Conservation (phyloP, 139 green algal genomes). For the Closterium sp. region DNA sequence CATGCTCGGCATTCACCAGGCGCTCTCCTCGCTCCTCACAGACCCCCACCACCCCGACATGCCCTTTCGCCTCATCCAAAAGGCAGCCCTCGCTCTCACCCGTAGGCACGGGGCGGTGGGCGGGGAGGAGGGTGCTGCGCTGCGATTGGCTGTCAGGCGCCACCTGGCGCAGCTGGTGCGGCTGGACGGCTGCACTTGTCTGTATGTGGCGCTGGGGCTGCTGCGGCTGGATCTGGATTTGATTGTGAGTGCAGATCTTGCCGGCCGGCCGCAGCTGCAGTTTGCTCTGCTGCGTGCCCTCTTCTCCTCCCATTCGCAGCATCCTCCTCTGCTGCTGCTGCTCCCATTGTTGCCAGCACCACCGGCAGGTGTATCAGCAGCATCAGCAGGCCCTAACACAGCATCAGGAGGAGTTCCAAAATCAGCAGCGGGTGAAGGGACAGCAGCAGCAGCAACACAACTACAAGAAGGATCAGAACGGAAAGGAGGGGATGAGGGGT, state of each 20-base stretch:
- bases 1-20: not conserved
- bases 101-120: not conserved
- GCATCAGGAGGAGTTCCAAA: too few relatives aligned
- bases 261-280: not conserved
- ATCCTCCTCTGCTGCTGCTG: too few relatives aligned
- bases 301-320: not conserved
- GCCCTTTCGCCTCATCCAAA: not conserved
- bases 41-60: not conserved
- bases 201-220: not conserved
- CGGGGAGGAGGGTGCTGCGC: not conserved
- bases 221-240: not conserved
- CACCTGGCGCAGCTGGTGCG: not conserved
- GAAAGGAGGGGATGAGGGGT: not conserved
- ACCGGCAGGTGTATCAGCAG: not conserved
- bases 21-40: not conserved
- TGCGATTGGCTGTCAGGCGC: not conserved
- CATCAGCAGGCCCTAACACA: not conserved
- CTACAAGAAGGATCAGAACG: not conserved
- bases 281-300: not conserved
- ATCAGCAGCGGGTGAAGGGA: too few relatives aligned
- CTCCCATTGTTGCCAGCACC: not conserved
- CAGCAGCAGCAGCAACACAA: not conserved
- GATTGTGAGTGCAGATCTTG: not conserved
- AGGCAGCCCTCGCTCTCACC: not conserved
- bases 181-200: not conserved